phyloP scores from a whole-genome alignment of 768 basidiomycete species.

The Rickenella mellea region DNA sequence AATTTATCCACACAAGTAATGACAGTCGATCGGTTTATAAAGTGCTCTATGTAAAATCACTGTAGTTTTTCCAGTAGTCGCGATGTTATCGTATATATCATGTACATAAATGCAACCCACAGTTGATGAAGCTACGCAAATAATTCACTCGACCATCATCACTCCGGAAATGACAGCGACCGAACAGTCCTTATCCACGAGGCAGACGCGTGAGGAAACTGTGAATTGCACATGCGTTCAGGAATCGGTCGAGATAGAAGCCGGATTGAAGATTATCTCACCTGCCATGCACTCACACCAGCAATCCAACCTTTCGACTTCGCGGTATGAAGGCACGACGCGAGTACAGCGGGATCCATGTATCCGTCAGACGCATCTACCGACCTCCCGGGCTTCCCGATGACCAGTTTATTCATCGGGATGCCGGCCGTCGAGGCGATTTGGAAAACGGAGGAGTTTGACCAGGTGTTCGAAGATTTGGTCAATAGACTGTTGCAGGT shows the following conservation, averaged over 20 bases:
- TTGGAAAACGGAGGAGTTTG: slow-evolving; percentile 36
- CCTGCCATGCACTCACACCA: slow-evolving; percentile 21
- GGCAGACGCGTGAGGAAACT: slow-evolving; percentile 8
- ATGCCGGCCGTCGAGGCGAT: slow-evolving; percentile 24
- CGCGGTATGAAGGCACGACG: slow-evolving; percentile 20
- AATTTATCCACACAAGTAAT: too few relatives aligned
- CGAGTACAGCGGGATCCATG: slow-evolving; percentile 16
- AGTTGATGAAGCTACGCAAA: too few relatives aligned
- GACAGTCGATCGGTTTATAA: too few relatives aligned
- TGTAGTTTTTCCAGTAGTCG: too few relatives aligned
- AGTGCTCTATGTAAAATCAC: too few relatives aligned
- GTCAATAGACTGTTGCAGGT: slow-evolving; percentile 28
- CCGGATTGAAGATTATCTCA: not conserved
- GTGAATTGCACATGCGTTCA: not conserved
- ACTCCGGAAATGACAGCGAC: too few relatives aligned
- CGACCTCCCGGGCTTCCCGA: slow-evolving; percentile 18
- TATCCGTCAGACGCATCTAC: slow-evolving; percentile 18
- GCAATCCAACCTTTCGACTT: slow-evolving; percentile 23
- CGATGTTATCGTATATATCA: too few relatives aligned
- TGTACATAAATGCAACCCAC: too few relatives aligned
- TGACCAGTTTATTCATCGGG: slow-evolving; percentile 24
- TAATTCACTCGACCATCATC: too few relatives aligned
- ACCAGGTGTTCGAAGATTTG: slow-evolving; percentile 29
- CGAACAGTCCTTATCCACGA: slow-evolving; percentile 9
- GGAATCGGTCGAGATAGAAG: not conserved